Conservation (phyloP, 495 filamentous ascomycete species). For the Neurospora pannonica region DNA sequence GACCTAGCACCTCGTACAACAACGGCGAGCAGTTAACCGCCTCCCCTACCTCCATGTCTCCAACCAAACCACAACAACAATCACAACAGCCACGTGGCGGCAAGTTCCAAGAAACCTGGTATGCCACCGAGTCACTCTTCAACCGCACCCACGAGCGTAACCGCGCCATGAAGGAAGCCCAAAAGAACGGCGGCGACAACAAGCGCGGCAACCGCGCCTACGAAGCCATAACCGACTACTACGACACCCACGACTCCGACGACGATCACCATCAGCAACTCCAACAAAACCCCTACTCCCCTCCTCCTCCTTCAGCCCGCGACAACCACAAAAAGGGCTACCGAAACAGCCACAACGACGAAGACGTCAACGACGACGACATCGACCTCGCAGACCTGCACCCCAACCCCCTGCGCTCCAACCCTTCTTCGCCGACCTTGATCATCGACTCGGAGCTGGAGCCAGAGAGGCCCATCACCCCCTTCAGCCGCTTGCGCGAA, state of each 20-base stretch:
- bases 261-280: conserved; percentile 24
- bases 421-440: conserved; percentile 15
- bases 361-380: conserved; percentile 14
- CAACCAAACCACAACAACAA: conserved; percentile 27
- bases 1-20: neutral
- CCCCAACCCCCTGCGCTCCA: conserved; percentile 38
- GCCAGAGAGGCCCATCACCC: conserved; percentile 15
- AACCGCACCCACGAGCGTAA: conserved; percentile 41
- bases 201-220: conserved; percentile 34
- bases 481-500: conserved; percentile 19
- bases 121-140: conserved; percentile 41
- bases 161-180: conserved; percentile 21
- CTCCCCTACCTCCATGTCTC: conserved; percentile 5
- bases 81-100: conserved; percentile 42
- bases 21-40: neutral
- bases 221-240: conserved; percentile 33
- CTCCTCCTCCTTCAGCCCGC: conserved; percentile 27
- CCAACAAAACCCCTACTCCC: neutral
- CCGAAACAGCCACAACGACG: conserved; percentile 4
- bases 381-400: conserved; percentile 19
- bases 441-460: neutral
- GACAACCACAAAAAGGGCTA: conserved; percentile 14
- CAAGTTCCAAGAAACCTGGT: conserved; percentile 55
- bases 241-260: conserved; percentile 39
- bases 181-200: conserved; percentile 30